These are phyloP conservation scores for Metschnikowia cubensis DNA, from an alignment of 805 yeast species.

Conservation along the genomic window DNA sequence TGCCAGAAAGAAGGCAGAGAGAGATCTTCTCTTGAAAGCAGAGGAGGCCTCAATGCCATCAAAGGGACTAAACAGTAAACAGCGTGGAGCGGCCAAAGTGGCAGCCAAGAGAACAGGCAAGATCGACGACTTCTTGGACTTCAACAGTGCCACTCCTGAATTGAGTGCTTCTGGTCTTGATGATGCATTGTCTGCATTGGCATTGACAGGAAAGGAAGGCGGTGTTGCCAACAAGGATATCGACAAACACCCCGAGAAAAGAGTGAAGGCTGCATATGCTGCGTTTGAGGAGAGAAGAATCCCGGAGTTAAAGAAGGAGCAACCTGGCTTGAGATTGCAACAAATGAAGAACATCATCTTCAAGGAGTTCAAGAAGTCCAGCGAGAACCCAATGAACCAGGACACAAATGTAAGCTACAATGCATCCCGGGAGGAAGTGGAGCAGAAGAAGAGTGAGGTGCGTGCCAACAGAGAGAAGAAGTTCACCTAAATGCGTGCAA, in stretches of 20 bases:
- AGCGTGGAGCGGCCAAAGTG: conserved; percentile 65
- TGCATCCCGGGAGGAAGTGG: conserved; percentile 53
- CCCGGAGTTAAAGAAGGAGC: conserved; percentile 69
- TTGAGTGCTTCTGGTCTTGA: conserved; percentile 74
- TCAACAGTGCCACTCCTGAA: conserved; percentile 45
- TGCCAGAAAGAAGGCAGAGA: conserved; percentile 74
- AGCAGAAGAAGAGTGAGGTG: conserved; percentile 44
- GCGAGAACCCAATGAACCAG: conserved; percentile 83
- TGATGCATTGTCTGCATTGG: conserved; percentile 72
- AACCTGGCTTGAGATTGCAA: conserved; percentile 75
- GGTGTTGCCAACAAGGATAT: conserved; percentile 59
- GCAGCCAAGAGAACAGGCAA: conserved; percentile 58
- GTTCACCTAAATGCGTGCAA: conserved; percentile 9
- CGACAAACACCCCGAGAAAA: conserved; percentile 85
- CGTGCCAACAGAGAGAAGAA: conserved; percentile 46
- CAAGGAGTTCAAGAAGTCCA: conserved; percentile 78
- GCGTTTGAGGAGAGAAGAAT: conserved; percentile 69
- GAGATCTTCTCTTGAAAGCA: conserved; percentile 61
- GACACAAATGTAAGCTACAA: conserved; percentile 59
- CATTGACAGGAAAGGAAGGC: conserved; percentile 54
- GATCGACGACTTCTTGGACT: conserved; percentile 63
- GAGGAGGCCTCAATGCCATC: conserved; percentile 64
- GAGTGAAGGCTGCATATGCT: conserved; percentile 75
- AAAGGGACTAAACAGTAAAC: conserved; percentile 49
- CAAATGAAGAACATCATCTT: conserved; percentile 69